Base-by-base conservation (phyloP, 306 rosid genomes). In the Acmispon strigosus region DNA sequence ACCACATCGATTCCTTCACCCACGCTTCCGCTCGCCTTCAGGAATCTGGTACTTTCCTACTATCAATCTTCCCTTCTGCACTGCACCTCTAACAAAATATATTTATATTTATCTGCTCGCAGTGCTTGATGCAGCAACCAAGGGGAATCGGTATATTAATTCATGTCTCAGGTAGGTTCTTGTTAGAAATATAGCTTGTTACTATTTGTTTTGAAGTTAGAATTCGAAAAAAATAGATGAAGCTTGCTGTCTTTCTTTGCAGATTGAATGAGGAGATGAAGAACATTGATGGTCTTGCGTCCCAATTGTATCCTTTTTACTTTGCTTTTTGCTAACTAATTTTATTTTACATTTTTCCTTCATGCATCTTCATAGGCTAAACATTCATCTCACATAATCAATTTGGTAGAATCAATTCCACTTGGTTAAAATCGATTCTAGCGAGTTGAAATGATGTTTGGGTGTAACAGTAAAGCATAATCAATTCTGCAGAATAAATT, bases 181-280 rank as follows among this genome's bases (percentile, higher is more conserved):
- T 57, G 7, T 4, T 32, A 32, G 11, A 9, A 36, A 36, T 36
- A 6, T 6, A 36, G 37, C 20, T 43, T 62, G n/a, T 67, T 43
- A 18, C 10, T 50, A n/a, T 29, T 12, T 59, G 8, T 13, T 45
- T 12, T 37, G 1, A 56, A 44, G 52, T 29, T 17, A 8, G 45
- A 43, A 17, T 53, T 4, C 2, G 9, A 61, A n/a, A 4, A 16
- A 54, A 4, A 6, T 43, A 14, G 54, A 4, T 10, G 8, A 67
- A 72, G 43, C 15, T 55, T 3, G 0, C 34, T 27, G 3, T 49
- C n/a, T 9, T 48, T 50, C 19, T 76, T 39, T 39, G 84, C 88
- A 90, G 98, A 80, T 87, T 90, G 75, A 90, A 93, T 57, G 88
- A 87, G 83, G 98, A 90, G 79, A 88, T 93, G 96, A 93, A 93